Base-by-base conservation (phyloP, 352 stramenopile species). In the Globisporangium recalcitrans region DNA sequence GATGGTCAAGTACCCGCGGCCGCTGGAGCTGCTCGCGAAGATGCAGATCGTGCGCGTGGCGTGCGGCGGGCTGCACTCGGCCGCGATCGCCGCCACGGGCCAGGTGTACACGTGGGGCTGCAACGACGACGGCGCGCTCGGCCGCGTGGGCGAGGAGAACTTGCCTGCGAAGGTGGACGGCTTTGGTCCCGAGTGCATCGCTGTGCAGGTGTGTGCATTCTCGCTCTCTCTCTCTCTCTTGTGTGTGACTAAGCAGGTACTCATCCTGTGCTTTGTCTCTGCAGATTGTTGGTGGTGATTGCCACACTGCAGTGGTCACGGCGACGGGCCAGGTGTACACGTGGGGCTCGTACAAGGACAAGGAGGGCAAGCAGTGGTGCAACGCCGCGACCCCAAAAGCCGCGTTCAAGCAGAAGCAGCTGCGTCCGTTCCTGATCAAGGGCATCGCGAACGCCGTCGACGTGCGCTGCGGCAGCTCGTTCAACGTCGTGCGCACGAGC, bases 271-370 rank as follows among this genome's bases (percentile, higher is more conserved):
- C 13, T 42, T 42, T 42, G 36, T 42, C 36, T 42, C 7, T n/a
- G n/a, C 14, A 42, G 60, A 72, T 98, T 34, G 85, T 85, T 11
- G 93, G 92, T 14, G 97, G 97, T n/a, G 96, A 98, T 61, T 97
- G 83, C 55, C 96, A 99, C 73, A 97, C 90, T 21, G 65, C 97
- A 0, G 90, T 96, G 8, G 69, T 99, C 27, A 90, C 82, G 26
- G 62, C 90, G 1, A 71, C 76, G 2, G 97, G 97, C 3, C 86
- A 91, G 24, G 92, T 99, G 10, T 99, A 89, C 68, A 84, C 91
- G 11, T 98, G 93, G 91, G 97, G 97, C 46, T 91, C 77, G 59
- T 98, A 98, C 80, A 97, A 98, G 61, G 96, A 99, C 79, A 98
- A 98, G 75, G 93, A 98, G 72, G 94, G 93, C 49, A 96, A 97